These are phyloP conservation scores for Pythium guiyangense DNA, from an alignment of 352 stramenopile genomes.

Conservation along the genomic window DNA sequence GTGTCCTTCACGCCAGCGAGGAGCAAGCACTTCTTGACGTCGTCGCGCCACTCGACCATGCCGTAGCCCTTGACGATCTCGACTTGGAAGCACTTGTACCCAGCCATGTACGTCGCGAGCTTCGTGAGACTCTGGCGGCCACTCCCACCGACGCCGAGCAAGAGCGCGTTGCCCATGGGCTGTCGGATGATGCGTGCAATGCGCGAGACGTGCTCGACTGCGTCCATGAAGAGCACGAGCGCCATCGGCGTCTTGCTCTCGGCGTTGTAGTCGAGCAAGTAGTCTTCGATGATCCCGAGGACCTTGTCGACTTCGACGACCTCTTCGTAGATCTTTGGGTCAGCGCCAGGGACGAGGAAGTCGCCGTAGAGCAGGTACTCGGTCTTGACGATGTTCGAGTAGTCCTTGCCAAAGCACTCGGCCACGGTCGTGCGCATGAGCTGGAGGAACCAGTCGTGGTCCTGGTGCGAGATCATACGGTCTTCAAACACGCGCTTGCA, in stretches of 20 bases:
- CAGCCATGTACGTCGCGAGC: conserved; percentile 91
- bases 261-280: conserved; percentile 88
- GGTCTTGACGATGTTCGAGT: conserved; percentile 68
- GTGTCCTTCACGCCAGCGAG: conserved; percentile 90
- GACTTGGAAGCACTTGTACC: conserved; percentile 93
- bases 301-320: conserved; percentile 83
- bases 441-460: conserved; percentile 89
- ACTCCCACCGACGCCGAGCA: conserved; percentile 91
- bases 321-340: conserved; percentile 88
- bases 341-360: conserved; percentile 73
- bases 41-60: conserved; percentile 90
- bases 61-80: conserved; percentile 95
- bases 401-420: conserved; percentile 80
- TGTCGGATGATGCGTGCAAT: conserved; percentile 81
- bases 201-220: conserved; percentile 81
- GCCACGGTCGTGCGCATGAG: conserved; percentile 64
- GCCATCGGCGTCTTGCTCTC: conserved; percentile 91
- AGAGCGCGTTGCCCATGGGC: conserved; percentile 85
- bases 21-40: conserved; percentile 90
- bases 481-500: conserved; percentile 94
- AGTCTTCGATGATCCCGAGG: conserved; percentile 85
- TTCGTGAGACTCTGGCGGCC: conserved; percentile 91
- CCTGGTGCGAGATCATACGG: conserved; percentile 89
- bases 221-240: conserved; percentile 87
- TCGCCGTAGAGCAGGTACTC: conserved; percentile 78